Percentiles rank a stretch among this genome's conserved stretches.
Evolutionary conservation across 306 rosid species (phyloP).

Genomic region (Cyamopsis tetragonoloba): DNA sequence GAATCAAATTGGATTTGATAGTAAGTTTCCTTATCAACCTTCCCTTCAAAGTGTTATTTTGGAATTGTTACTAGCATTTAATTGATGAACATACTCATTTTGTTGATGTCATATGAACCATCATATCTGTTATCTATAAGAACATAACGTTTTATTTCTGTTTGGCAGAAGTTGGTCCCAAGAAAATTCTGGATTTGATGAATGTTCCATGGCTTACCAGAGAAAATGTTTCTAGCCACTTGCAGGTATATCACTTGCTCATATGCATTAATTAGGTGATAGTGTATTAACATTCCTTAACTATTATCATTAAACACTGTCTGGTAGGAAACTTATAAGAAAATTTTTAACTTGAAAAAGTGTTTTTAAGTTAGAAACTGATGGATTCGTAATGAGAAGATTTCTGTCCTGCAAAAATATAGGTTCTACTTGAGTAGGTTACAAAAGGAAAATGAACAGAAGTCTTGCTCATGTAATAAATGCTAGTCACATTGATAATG

Average conservation of each 20-base stretch:
- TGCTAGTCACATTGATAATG: no score
- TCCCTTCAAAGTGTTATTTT: not conserved
- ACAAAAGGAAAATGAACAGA: slow-evolving; percentile 54
- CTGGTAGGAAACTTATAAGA: not conserved
- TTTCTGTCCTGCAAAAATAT: slow-evolving; percentile 57
- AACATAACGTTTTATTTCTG: slow-evolving; percentile 42
- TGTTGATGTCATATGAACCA: slow-evolving; percentile 22
- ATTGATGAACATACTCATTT: not conserved
- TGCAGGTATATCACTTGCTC: slow-evolving; percentile 55
- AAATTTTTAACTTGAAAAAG: not conserved
- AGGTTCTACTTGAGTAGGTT: slow-evolving; percentile 81
- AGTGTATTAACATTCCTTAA: not conserved
- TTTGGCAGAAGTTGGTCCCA: slow-evolving; percentile 91
- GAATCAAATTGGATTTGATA: slow-evolving; percentile 76
- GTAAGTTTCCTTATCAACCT: slow-evolving; percentile 44
- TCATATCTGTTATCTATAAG: not conserved
- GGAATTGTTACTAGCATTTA: not conserved
- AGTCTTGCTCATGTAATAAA: slow-evolving; percentile 44
- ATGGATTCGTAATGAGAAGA: slow-evolving; percentile 16
- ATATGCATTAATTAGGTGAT: slow-evolving; percentile 19
- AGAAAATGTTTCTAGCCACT: slow-evolving; percentile 89
- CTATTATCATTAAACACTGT: not conserved
- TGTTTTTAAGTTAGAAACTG: slow-evolving; percentile 6
- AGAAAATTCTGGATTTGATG: slow-evolving; percentile 86
- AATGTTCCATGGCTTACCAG: slow-evolving; percentile 75